Conservation (phyloP, 2,329 filamentous ascomycete species). For the Eurotiales sp. region DNA sequence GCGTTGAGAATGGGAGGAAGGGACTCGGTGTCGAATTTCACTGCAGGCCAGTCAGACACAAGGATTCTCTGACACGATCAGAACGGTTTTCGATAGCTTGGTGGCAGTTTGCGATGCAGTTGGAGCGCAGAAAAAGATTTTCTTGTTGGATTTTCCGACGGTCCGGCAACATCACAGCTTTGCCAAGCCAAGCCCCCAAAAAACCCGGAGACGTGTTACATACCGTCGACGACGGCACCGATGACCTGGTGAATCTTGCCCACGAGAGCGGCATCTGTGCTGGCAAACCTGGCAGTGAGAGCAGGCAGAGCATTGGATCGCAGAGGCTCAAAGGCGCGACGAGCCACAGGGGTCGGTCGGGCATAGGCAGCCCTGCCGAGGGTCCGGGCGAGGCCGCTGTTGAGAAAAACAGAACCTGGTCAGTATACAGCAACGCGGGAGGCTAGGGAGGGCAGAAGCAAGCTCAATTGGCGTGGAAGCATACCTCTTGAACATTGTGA, state of each 20-base stretch:
- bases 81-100: too few relatives aligned
- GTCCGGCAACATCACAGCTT: constrained; percentile 7
- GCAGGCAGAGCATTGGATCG: constrained; percentile 57
- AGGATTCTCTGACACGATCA: constrained; percentile 15
- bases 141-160: constrained; percentile 43
- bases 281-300: constrained; percentile 60
- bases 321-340: constrained; percentile 55
- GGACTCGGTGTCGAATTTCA: constrained; percentile 94
- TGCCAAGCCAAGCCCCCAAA: constrained; percentile 14
- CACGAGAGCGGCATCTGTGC: constrained; percentile 53
- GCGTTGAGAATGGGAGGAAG: constrained; percentile 98
- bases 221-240: constrained; percentile 98
- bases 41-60: constrained; percentile 50
- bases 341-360: constrained; percentile 52
- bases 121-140: constrained; percentile 36
- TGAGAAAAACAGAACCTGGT: constrained; percentile 24
- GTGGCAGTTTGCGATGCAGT: constrained; percentile 33
- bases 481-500: constrained; percentile 62
- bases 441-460: constrained; percentile 16
- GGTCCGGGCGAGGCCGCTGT: constrained; percentile 63
- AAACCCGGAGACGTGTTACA: constrained; percentile 40
- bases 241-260: constrained; percentile 80
- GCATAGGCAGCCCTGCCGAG: constrained; percentile 58
- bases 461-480: constrained; percentile 25
- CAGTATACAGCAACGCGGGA: constrained; percentile 24